Evolutionary conservation across 768 basidiomycete genomes (phyloP), one percentile per base, ranked within the genome.

Genomic region (Tulasnella sp.): DNA sequence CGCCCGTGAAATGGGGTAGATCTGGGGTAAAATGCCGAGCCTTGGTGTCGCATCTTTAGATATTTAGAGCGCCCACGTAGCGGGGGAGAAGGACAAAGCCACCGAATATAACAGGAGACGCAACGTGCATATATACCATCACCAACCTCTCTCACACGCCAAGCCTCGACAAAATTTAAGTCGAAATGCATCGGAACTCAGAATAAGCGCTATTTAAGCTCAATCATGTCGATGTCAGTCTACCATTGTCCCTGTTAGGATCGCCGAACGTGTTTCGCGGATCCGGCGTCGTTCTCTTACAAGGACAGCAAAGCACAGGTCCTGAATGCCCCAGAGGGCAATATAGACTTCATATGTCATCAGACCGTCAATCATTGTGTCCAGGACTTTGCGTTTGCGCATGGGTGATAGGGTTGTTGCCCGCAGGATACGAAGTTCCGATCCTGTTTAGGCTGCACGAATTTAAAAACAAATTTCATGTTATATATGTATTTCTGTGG

Each of bases 311-410:
- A 80, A n/a, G n/a, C n/a, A 80, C 92, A 94, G 85, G 94, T n/a
- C n/a, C n/a, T n/a, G n/a, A n/a, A 95, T 91, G 89, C 93, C 87
- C 85, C 88, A 82, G 91, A 92, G 83, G 88, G 85, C 83, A 94
- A 96, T 90, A 97, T 98, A 87, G 96, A 98, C 92, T 97, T 96
- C 90, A 98, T n/a, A n/a, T n/a, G n/a, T n/a, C n/a, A n/a, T n/a
- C n/a, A n/a, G n/a, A n/a, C n/a, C n/a, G n/a, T n/a, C n/a, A n/a
- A n/a, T n/a, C n/a, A n/a, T n/a, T n/a, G n/a, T n/a, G n/a, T n/a
- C n/a, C n/a, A n/a, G n/a, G n/a, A n/a, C n/a, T n/a, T n/a, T n/a
- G n/a, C n/a, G n/a, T n/a, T n/a, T n/a, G n/a, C n/a, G n/a, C n/a
- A n/a, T n/a, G n/a, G n/a, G n/a, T n/a, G n/a, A n/a, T n/a, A n/a